phyloP scores from a whole-genome alignment of 2,329 filamentous ascomycete genomes.

The Didymella pomorum region DNA sequence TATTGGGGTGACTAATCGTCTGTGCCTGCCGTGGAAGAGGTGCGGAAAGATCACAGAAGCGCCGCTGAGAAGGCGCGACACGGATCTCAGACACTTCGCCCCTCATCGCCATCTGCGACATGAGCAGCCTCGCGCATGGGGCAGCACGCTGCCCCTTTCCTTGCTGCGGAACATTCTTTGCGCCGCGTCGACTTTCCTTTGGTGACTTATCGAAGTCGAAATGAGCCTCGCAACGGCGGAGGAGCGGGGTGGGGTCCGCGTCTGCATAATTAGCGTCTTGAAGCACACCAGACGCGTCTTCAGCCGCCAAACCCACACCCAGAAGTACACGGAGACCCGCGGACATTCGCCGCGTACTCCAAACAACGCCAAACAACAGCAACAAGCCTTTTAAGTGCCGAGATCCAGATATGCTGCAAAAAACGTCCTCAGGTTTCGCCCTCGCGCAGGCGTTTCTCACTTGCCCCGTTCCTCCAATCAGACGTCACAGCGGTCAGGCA shows the following conservation, averaged over 20 bases:
- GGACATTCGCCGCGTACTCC: slow-evolving; percentile 13
- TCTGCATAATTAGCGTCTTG: slow-evolving; percentile 30
- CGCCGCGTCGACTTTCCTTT: slow-evolving; percentile 35
- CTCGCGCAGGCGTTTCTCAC: neutral
- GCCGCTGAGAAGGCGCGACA: slow-evolving; percentile 29
- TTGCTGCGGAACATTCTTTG: slow-evolving; percentile 21
- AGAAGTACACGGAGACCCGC: slow-evolving; percentile 20
- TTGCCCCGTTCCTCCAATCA: neutral
- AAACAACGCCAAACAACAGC: slow-evolving; percentile 11
- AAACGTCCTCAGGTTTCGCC: neutral
- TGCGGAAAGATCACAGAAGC: slow-evolving; percentile 9
- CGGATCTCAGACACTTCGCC: slow-evolving; percentile 37
- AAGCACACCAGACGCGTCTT: slow-evolving; percentile 14
- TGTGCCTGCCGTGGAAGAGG: slow-evolving; percentile 30
- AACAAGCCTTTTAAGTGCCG: slow-evolving; percentile 14
- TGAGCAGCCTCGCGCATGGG: slow-evolving; percentile 25
- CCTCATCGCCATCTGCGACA: slow-evolving; percentile 44
- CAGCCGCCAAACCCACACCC: slow-evolving; percentile 19
- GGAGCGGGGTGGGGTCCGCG: slow-evolving; percentile 29
- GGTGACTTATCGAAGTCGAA: slow-evolving; percentile 22
- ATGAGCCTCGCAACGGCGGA: slow-evolving; percentile 20
- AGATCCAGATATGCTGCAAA: slow-evolving; percentile 1
- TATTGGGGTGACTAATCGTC: slow-evolving; percentile 38
- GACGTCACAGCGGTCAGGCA: neutral
- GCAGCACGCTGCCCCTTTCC: slow-evolving; percentile 8